These are phyloP conservation scores for Fusarium denticulatum DNA, from an alignment of 2,329 filamentous ascomycete species.

Conservation along the genomic window DNA sequence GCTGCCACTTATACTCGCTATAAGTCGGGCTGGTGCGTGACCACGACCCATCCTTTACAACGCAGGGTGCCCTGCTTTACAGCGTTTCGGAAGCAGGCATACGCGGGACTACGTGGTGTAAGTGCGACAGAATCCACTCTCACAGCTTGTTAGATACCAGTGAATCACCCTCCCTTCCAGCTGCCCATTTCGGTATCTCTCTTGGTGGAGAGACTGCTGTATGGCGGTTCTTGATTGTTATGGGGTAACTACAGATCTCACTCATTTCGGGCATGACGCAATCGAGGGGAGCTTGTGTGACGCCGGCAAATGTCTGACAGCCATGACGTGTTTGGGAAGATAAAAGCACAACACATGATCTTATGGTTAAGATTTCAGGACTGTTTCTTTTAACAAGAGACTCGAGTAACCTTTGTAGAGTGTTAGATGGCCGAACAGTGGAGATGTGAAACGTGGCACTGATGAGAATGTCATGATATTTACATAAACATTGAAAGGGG, in stretches of 20 bases:
- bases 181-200: slow-evolving; percentile 14
- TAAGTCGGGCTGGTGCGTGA: slow-evolving; percentile 38
- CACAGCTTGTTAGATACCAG: slow-evolving; percentile 15
- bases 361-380: not conserved
- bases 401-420: not conserved
- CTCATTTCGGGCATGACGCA: slow-evolving; percentile 32
- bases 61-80: slow-evolving; percentile 23
- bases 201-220: slow-evolving; percentile 9
- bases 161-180: slow-evolving; percentile 26
- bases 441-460: not conserved
- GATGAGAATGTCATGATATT: not conserved
- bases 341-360: not conserved
- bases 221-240: slow-evolving; percentile 17
- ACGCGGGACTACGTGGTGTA: slow-evolving; percentile 23
- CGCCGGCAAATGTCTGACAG: slow-evolving; percentile 4
- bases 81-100: slow-evolving; percentile 1
- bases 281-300: slow-evolving; percentile 11
- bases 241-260: slow-evolving; percentile 26
- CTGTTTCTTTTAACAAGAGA: not conserved
- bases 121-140: slow-evolving; percentile 26
- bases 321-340: slow-evolving; percentile 16
- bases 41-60: slow-evolving; percentile 29
- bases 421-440: not conserved
- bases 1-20: slow-evolving; percentile 39
- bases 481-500: not conserved